Percentiles rank a stretch among this genome's conserved stretches.
Conservation (phyloP, 2,329 filamentous ascomycete genomes). For the Cladophialophora yegresii region DNA sequence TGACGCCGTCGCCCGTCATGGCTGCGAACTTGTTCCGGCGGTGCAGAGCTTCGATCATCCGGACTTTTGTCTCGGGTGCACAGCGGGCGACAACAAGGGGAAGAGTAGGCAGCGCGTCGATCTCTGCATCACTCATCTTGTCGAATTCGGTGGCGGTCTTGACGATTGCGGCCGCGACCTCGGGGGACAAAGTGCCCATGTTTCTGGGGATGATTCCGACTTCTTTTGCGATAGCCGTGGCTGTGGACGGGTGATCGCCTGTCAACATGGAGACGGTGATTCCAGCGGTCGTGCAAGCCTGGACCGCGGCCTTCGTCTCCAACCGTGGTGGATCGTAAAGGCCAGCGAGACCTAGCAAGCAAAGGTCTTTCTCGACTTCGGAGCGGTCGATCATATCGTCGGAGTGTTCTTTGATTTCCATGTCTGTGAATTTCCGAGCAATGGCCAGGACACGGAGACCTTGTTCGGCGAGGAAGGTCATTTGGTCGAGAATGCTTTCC, state of each 20-base stretch:
- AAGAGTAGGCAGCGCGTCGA: conserved; percentile 69
- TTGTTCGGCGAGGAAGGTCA: conserved; percentile 58
- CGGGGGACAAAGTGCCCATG: conserved; percentile 47
- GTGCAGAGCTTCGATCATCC: conserved; percentile 86
- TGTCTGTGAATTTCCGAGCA: conserved; percentile 46
- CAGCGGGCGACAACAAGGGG: conserved; percentile 82
- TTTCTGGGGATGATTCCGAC: conserved; percentile 58
- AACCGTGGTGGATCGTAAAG: conserved; percentile 64
- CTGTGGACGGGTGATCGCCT: conserved; percentile 60
- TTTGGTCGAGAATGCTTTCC: conserved; percentile 53
- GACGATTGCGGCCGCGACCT: conserved; percentile 53
- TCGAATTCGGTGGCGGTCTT: conserved; percentile 61
- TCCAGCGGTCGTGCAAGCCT: conserved; percentile 56
- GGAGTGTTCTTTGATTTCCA: conserved; percentile 36
- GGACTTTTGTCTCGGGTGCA: conserved; percentile 81
- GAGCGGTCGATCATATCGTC: conserved; percentile 46
- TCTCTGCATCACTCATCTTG: conserved; percentile 54
- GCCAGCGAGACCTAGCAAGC: conserved; percentile 61
- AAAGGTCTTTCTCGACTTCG: conserved; percentile 56
- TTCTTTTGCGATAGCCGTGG: conserved; percentile 59
- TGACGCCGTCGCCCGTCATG: conserved; percentile 88
- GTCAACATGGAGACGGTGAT: conserved; percentile 62
- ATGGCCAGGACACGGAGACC: conserved; percentile 64
- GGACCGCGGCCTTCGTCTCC: conserved; percentile 60
- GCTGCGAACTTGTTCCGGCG: conserved; percentile 74